Conservation (phyloP, 1,139 yeast species). For the Kluyveromyces sp. region DNA sequence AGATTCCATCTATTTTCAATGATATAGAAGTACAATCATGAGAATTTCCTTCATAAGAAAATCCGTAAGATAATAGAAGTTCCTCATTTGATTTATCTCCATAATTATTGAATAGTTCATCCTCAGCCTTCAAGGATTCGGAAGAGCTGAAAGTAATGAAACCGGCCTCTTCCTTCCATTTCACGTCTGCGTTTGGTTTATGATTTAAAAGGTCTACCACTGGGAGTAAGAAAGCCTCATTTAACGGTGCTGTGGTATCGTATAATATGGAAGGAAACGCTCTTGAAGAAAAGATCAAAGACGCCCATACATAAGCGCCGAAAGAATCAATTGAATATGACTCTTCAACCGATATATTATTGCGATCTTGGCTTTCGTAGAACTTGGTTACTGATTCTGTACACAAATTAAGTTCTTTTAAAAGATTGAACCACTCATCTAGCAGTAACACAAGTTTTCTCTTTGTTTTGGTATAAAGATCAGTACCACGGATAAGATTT, state of each 20-base stretch:
- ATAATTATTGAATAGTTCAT: conserved; percentile 67
- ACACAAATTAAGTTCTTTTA: conserved; percentile 5
- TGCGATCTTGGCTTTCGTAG: conserved; percentile 4
- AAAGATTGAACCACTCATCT: conserved; percentile 25
- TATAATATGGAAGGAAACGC: conserved; percentile 62
- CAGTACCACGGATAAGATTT: conserved; percentile 53
- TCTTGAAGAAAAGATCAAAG: conserved; percentile 61
- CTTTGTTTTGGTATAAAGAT: conserved; percentile 35
- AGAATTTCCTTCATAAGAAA: conserved; percentile 46
- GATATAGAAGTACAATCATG: conserved; percentile 58
- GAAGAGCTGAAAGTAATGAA: conserved; percentile 25
- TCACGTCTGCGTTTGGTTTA: conserved; percentile 49
- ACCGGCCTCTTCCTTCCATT: conserved; percentile 44
- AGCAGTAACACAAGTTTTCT: conserved; percentile 25
- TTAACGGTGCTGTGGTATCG: conserved; percentile 29
- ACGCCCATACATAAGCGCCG: conserved; percentile 65
- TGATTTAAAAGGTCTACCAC: conserved; percentile 75
- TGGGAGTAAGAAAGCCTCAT: conserved; percentile 68
- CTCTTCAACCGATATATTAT: neutral
- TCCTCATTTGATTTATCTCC: conserved; percentile 85
- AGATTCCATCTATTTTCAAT: conserved; percentile 39
- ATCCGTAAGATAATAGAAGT: conserved; percentile 50
- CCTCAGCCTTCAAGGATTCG: conserved; percentile 29
- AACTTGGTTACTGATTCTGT: conserved; percentile 5
- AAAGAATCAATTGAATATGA: conserved; percentile 37